Evolutionary conservation across 2,329 filamentous ascomycete species (phyloP).

Genomic region (Neonectria ditissima): DNA sequence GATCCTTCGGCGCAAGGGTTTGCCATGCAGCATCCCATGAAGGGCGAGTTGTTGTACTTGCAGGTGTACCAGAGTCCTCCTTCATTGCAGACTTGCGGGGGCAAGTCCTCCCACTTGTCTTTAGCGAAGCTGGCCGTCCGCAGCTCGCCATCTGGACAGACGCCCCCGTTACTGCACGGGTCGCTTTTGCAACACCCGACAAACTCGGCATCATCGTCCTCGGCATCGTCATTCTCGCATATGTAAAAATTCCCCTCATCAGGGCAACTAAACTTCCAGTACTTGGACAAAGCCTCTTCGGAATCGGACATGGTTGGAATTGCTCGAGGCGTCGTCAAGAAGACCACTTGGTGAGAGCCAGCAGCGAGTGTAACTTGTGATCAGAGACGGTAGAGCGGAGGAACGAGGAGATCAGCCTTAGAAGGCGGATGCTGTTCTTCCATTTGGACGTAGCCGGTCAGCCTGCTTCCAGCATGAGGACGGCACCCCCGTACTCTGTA

Average conservation of each 20-base stretch:
- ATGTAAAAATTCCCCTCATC: constrained; percentile 53
- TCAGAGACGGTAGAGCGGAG: background rate
- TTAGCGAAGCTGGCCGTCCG: constrained; percentile 48
- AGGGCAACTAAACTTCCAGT: constrained; percentile 49
- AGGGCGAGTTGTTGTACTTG: constrained; percentile 46
- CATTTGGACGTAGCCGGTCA: constrained; percentile 14
- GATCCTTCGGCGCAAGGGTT: constrained; percentile 36
- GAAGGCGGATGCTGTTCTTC: constrained; percentile 23
- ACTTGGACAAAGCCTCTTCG: background rate
- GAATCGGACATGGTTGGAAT: constrained; percentile 32
- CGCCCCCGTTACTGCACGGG: constrained; percentile 49
- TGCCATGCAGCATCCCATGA: constrained; percentile 54
- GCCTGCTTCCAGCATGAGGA: constrained; percentile 7
- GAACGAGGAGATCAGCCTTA: constrained; percentile 15
- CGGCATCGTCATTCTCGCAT: constrained; percentile 46
- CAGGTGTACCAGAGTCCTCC: constrained; percentile 52
- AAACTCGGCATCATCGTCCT: constrained; percentile 48
- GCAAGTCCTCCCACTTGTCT: constrained; percentile 47
- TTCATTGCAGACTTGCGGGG: constrained; percentile 49
- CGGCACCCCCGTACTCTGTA: constrained; percentile 1
- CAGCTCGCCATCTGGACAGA: constrained; percentile 48
- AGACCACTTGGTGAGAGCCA: background rate
- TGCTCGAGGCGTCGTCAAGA: background rate
- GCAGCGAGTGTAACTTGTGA: background rate
- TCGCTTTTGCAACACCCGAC: constrained; percentile 56